Evolutionary conservation across 2,329 filamentous ascomycete species (phyloP), one percentile per base, ranked within the genome.

Genomic region (Calonectria pauciramosa): DNA sequence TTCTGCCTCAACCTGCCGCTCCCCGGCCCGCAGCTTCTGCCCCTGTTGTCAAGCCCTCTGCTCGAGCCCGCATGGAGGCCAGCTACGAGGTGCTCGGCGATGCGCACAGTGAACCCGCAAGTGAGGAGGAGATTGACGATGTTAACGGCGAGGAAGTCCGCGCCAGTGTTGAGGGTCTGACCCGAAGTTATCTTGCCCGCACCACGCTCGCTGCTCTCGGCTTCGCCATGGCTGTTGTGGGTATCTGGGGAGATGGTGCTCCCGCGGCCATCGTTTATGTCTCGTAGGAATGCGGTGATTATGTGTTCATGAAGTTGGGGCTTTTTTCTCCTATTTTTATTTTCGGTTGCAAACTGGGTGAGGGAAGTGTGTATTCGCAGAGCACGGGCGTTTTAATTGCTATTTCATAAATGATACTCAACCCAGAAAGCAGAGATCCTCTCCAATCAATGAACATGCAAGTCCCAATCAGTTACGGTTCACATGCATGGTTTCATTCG

Each of bases 31-130:
- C 81, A 13, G 73, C 81, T 20, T 76, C 72, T 73, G 85, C 80
- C 77, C 52, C 67, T 30, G 80, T 68, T 74, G 80, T 69, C 75
- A 82, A 83, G 82, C 79, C 73, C 64, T 82, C 71, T 75, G 82
- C 77, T 66, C 81, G 86, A 75, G 81, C 85, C 74, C 88, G 88
- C 75, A 90, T 94, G 88, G 93, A 95, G 83, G 90, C 91, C 59
- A 94, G 91, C 88, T 95, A 94, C 85, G 93, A 95, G 85, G 90
- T 94, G 13, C 86, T 94, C 30, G 88, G 90, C 54, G 88, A 92
- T 34, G 84, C 87, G n/a, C 86, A 86, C 76, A 89, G 87, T 76
- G 88, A 90, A 74, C 83, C 85, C 3, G 85, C 86, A 56, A 89
- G 87, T 77, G 88, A 88, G 81, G 89, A 89, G 84, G 92, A 90